Conservation (phyloP, 1,284 basidiomycete genomes). For the Amylostereum areolatum region DNA sequence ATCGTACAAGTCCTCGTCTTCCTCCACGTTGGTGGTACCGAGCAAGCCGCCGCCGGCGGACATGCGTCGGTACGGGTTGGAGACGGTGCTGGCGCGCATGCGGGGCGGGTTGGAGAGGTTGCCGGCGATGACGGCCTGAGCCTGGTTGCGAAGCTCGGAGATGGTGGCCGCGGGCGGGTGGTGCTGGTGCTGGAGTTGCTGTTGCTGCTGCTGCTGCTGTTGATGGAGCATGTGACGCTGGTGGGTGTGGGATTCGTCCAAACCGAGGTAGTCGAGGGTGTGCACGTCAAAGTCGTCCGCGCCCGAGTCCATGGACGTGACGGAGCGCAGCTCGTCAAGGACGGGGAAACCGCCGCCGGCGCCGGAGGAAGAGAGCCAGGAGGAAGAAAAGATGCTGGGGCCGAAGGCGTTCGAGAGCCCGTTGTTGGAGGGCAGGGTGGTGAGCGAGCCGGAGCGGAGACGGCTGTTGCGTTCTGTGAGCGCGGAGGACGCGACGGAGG, state of each 20-base stretch:
- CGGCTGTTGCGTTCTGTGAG: slow-evolving; percentile 69
- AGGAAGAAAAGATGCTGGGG: slow-evolving; percentile 79
- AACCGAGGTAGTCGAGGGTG: slow-evolving; percentile 90
- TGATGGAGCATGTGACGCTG: neutral
- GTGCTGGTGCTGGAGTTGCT: neutral
- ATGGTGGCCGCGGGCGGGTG: slow-evolving; percentile 72
- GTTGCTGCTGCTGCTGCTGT: no score
- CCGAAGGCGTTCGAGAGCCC: slow-evolving; percentile 86
- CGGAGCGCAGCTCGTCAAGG: slow-evolving; percentile 74
- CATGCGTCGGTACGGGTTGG: slow-evolving; percentile 71
- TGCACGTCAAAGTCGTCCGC: slow-evolving; percentile 87
- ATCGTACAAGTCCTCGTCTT: slow-evolving; percentile 63
- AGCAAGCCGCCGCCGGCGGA: slow-evolving; percentile 51
- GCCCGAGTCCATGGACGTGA: slow-evolving; percentile 70
- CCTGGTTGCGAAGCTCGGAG: slow-evolving; percentile 79
- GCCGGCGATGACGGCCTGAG: slow-evolving; percentile 81
- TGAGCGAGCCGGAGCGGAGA: slow-evolving; percentile 82
- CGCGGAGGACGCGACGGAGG: slow-evolving; percentile 54
- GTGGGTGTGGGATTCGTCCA: slow-evolving; percentile 54
- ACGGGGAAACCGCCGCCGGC: slow-evolving; percentile 55
- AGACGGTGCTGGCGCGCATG: slow-evolving; percentile 85
- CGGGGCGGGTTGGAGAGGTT: slow-evolving; percentile 74
- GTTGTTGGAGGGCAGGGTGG: slow-evolving; percentile 62
- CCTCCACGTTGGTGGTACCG: slow-evolving; percentile 56
- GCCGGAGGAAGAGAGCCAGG: slow-evolving; percentile 67